A percentile compares a stretch with the other conserved stretches of the same genome.
Evolutionary conservation across 2,329 filamentous ascomycete genomes (phyloP).

Genomic region (Neopestalotiopsis sp.): DNA sequence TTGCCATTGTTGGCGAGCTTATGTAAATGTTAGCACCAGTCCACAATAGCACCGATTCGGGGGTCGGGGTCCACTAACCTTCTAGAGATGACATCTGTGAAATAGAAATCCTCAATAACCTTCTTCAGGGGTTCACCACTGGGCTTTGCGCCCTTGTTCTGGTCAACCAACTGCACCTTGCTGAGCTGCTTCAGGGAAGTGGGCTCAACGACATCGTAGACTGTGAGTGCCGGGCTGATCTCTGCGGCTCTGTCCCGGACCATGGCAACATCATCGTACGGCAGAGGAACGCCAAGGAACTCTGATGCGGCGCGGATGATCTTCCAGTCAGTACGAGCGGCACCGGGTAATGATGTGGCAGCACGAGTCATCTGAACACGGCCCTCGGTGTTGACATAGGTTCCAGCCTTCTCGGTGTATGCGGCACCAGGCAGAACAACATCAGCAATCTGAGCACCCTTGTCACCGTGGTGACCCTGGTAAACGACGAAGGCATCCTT

Average conservation of each 20-base stretch:
- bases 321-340: conserved; percentile 97
- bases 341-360: conserved; percentile 87
- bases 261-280: conserved; percentile 90
- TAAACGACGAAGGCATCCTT: conserved; percentile 97
- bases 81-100: conserved; percentile 95
- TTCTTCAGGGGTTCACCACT: conserved; percentile 79
- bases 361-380: conserved; percentile 92
- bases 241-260: conserved; percentile 94
- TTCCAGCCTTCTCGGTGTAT: conserved; percentile 96
- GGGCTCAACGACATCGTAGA: conserved; percentile 90
- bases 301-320: conserved; percentile 93
- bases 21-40: conserved; percentile 14
- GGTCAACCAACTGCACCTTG: conserved; percentile 94
- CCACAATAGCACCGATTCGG: conserved; percentile 26
- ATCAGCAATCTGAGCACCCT: conserved; percentile 89
- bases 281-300: conserved; percentile 84
- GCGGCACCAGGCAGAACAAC: conserved; percentile 92
- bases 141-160: conserved; percentile 87
- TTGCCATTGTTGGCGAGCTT: conserved; percentile 97
- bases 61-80: conserved; percentile 65
- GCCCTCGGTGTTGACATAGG: conserved; percentile 97
- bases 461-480: conserved; percentile 97
- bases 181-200: conserved; percentile 75
- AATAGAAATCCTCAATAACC: conserved; percentile 95
- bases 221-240: conserved; percentile 87